phyloP scores from a whole-genome alignment of 78 protist genomes.

The Dictyostelium capitatum region DNA sequence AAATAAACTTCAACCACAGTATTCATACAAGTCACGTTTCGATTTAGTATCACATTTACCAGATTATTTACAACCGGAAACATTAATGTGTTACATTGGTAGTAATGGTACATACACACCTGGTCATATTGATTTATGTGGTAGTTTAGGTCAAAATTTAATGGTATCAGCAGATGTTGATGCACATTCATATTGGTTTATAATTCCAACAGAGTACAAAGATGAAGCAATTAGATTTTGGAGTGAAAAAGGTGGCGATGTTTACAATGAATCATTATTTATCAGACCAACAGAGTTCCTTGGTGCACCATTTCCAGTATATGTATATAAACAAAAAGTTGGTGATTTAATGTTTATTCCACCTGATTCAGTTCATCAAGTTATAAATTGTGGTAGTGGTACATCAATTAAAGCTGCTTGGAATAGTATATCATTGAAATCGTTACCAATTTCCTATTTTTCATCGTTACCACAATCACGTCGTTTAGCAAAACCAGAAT shows the following conservation, averaged over 20 bases:
- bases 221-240: conserved; percentile 53
- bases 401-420: conserved; percentile 42
- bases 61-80: conserved; percentile 40
- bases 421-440: conserved; percentile 23
- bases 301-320: conserved; percentile 57
- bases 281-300: conserved; percentile 22
- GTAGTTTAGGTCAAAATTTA: conserved; percentile 62
- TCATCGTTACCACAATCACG: conserved; percentile 25
- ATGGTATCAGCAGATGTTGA: conserved; percentile 41
- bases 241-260: conserved; percentile 61
- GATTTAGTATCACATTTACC: conserved; percentile 73
- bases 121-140: conserved; percentile 72
- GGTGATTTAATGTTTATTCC: conserved; percentile 79
- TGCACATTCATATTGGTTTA: conserved; percentile 56
- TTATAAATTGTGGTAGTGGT: conserved; percentile 54
- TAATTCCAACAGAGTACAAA: conserved; percentile 5
- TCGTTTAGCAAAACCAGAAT: conserved; percentile 18
- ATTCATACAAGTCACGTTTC: background rate
- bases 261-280: conserved; percentile 38
- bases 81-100: conserved; percentile 56
- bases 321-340: conserved; percentile 39
- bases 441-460: conserved; percentile 48
- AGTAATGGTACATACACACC: conserved; percentile 81
- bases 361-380: conserved; percentile 75
- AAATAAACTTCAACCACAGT: background rate